These are phyloP conservation scores for Blastobotrys proliferans DNA, from an alignment of 1,139 yeast species.

Conservation along the genomic window DNA sequence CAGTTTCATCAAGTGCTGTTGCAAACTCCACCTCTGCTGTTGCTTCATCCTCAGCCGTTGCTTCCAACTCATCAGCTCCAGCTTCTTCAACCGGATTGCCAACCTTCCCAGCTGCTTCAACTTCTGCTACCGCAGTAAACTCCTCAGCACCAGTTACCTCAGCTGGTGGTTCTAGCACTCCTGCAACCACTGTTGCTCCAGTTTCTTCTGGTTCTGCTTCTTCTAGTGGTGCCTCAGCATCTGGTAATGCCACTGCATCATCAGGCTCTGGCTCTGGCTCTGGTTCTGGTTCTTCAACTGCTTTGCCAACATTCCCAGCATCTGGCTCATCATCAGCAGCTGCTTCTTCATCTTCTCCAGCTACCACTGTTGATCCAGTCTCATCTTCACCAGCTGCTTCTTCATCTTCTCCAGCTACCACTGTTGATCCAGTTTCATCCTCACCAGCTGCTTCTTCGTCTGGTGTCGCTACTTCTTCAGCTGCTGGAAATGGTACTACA, in stretches of 20 bases:
- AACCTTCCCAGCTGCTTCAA: not conserved
- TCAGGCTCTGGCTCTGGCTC: not conserved
- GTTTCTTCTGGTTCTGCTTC: constrained; percentile 6
- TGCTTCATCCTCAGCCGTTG: not conserved
- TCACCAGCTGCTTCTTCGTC: constrained; percentile 7
- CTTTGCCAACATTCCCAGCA: not conserved
- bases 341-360: not conserved
- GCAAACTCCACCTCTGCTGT: not conserved
- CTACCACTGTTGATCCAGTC: not conserved
- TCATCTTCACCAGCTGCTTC: not conserved
- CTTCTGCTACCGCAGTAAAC: not conserved
- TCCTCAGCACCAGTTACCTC: constrained; percentile 6
- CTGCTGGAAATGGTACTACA: not conserved
- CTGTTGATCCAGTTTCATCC: constrained; percentile 4
- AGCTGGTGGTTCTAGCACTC: constrained; percentile 1
- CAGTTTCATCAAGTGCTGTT: too few species aligned
- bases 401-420: constrained; percentile 2
- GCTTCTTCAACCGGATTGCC: constrained; percentile 6
- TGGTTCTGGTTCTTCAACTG: constrained; percentile 2
- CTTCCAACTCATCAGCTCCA: not conserved
- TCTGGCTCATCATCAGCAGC: not conserved
- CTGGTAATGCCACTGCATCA: not conserved
- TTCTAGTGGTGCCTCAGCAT: constrained; percentile 4
- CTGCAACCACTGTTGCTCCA: constrained; percentile 7
- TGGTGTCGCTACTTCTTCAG: constrained; percentile 2